phyloP scores from a whole-genome alignment of 805 yeast genomes.

The Helenozyma rhizophorensis region DNA sequence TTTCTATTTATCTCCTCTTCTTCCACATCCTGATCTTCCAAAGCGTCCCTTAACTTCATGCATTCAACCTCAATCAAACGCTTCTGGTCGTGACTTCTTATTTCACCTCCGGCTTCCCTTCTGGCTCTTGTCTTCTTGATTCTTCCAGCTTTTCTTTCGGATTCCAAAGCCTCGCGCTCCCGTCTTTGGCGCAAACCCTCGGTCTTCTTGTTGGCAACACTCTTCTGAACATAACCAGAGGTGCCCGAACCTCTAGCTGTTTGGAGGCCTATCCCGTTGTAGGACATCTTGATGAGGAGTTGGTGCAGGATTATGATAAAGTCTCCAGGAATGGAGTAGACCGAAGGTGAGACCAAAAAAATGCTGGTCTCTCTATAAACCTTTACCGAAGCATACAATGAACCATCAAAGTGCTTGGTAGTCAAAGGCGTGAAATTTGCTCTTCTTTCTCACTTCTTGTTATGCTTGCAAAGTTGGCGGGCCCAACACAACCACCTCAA shows the following conservation, averaged over 20 bases:
- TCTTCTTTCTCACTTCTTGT: no score
- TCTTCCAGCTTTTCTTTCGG: slow-evolving; percentile 12
- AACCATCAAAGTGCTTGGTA: no score
- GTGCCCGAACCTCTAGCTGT: slow-evolving; percentile 62
- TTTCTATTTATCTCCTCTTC: slow-evolving; percentile 27
- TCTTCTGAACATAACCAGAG: slow-evolving; percentile 56
- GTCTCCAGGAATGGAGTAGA: no score
- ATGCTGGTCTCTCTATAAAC: no score
- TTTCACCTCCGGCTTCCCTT: slow-evolving; percentile 15
- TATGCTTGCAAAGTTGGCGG: no score
- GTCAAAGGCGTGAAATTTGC: no score
- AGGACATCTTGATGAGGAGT: background rate
- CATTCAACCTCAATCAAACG: slow-evolving; percentile 43
- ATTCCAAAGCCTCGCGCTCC: slow-evolving; percentile 15
- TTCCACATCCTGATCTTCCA: slow-evolving; percentile 45
- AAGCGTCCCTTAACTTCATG: slow-evolving; percentile 45
- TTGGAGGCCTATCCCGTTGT: slow-evolving; percentile 49
- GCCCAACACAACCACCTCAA: no score
- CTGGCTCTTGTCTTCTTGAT: slow-evolving; percentile 9
- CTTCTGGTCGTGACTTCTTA: slow-evolving; percentile 31
- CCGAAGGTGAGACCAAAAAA: no score
- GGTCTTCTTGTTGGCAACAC: slow-evolving; percentile 20
- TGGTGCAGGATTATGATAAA: no score
- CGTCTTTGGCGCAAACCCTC: slow-evolving; percentile 28
- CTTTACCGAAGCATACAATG: no score